Base-by-base conservation (phyloP, 495 filamentous ascomycete genomes). In the Aspergillus egyptiacus region DNA sequence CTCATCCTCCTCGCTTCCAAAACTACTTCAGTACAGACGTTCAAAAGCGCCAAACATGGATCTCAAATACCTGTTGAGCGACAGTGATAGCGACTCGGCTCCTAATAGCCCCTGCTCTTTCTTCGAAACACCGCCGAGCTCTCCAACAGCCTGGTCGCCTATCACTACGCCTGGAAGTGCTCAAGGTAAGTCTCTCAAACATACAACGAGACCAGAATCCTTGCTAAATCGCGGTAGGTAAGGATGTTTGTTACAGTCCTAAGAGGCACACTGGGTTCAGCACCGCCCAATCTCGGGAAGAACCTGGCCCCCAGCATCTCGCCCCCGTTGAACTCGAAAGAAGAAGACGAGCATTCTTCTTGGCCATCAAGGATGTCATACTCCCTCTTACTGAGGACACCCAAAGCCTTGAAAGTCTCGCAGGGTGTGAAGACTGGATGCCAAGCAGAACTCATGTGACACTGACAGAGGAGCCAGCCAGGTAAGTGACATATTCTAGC, bases 391-490 rank as follows among this genome's bases (percentile, higher is more conserved):
- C 5, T 25, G 37, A 24, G 1, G 14, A 34, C 31, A 13, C 5
- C 25, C 14, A 35, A 11, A 39, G 4, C 1, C 36, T 18, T 17
- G 24, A 35, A 3, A 17, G n/a, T 3, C 33, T n/a, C n/a, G n/a
- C n/a, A n/a, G n/a, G n/a, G n/a, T n/a, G n/a, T n/a, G n/a, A n/a
- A n/a, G n/a, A n/a, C 34, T 19, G 15, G 14, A 32, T 20, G 4
- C 27, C 3, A 11, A 22, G 15, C 28, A 20, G 6, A 32, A 15
- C 31, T 3, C 23, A 46, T n/a, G 13, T 17, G 8, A 7, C 36
- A 9, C 10, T 33, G n/a, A 14, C 15, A 2, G 8, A 19, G 3
- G 41, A 52, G 27, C 81, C 81, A 5, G 28, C 49, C 11, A 70
- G 71, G 72, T 73, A 58, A 54, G 63, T 47, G 13, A 20, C 15